Base-by-base conservation (phyloP, 2,329 filamentous ascomycete species). In the Zopfia rhizophila region DNA sequence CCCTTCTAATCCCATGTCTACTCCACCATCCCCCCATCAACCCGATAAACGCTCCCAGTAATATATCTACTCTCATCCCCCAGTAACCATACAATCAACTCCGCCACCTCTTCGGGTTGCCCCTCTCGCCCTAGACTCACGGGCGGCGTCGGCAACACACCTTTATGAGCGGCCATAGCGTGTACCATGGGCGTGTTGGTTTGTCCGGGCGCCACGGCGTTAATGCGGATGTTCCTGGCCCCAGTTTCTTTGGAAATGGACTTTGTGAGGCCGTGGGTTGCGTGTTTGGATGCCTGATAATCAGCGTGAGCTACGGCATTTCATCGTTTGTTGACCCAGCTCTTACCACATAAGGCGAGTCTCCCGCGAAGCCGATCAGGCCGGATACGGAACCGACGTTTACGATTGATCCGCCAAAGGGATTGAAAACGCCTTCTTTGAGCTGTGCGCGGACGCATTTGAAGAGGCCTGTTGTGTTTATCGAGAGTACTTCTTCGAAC, bases 41-140 rank as follows among this genome's bases (percentile, higher is more conserved):
- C 44, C 11, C 48, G 28, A 30, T 41, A 48, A 7, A 48, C 35
- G 29, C 22, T 43, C 10, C 48, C 51, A 7, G 47, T 55, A n/a
- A 55, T 44, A 53, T 50, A 55, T 8, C 22, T 19, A 19, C 52
- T 53, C 31, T 50, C 45, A 11, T 38, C 38, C 4, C 45, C 31
- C 19, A 55, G 23, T 31, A 55, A 38, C 45, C 45, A 55, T 2
- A 38, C 38, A 45, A 55, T 49, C 10, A 30, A 13, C 38, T 49
- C 45, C 12, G 52, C 52, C 36, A 55, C 37, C 35, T 55, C 52
- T 33, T 53, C 52, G n/a, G 52, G 40, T 38, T 50, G 25, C n/a
- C 40, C 52, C 27, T 79, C 54, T 7, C 79, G 70, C 16, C 65
- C 64, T 37, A 81, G 57, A 0, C 78, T 75, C 7, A 75, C 30